These are phyloP conservation scores for Apiospora aurea DNA, from an alignment of 2,329 filamentous ascomycete species.

Conservation along the genomic window DNA sequence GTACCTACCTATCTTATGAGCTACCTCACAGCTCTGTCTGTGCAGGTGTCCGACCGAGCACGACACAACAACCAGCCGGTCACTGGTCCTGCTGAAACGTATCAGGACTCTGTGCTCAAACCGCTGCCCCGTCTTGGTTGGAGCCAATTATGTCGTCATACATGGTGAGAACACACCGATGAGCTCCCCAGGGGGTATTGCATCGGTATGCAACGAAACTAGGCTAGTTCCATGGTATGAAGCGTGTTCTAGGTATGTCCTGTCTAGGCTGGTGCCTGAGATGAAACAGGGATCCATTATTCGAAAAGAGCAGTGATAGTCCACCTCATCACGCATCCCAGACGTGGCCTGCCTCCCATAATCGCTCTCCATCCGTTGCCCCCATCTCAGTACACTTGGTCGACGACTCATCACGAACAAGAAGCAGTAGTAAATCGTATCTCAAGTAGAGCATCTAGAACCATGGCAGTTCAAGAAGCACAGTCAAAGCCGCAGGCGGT, in stretches of 20 bases:
- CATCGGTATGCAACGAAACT: background rate
- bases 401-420: background rate
- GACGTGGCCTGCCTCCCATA: background rate
- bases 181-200: background rate
- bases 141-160: constrained; percentile 9
- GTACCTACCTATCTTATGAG: no score
- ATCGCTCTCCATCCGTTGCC: background rate
- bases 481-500: background rate
- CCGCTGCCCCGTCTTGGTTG: background rate
- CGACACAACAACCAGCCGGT: background rate
- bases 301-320: constrained; percentile 22
- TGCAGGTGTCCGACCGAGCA: no score
- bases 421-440: background rate
- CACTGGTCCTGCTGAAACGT: background rate
- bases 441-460: background rate
- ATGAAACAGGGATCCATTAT: constrained; percentile 11
- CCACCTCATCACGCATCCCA: background rate
- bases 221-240: background rate
- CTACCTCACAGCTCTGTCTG: no score
- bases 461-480: background rate
- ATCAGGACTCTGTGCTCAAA: constrained; percentile 6
- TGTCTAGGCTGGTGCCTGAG: background rate
- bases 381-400: background rate
- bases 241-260: background rate
- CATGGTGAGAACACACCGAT: background rate